These are phyloP conservation scores for Fusarium buxicola DNA, from an alignment of 2,329 filamentous ascomycete species.

Conservation along the genomic window DNA sequence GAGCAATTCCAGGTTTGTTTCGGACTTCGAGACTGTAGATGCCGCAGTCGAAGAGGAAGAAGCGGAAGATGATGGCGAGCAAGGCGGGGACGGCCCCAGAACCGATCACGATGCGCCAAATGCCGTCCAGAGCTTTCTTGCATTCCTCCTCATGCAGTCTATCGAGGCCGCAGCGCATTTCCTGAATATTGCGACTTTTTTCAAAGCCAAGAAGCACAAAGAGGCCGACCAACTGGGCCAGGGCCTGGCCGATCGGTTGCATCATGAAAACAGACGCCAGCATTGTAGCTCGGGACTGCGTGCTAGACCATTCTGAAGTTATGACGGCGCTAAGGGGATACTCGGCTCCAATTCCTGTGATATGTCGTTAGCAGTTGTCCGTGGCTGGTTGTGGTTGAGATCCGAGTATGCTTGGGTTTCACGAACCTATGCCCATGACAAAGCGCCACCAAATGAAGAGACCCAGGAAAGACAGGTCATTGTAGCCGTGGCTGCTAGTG, in stretches of 20 bases:
- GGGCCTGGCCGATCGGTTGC: conserved; percentile 75
- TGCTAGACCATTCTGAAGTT: conserved; percentile 73
- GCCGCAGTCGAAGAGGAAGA: conserved; percentile 74
- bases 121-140: conserved; percentile 64
- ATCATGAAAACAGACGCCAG: conserved; percentile 75
- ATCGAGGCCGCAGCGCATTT: conserved; percentile 62
- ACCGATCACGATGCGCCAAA: conserved; percentile 76
- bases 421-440: conserved; percentile 64
- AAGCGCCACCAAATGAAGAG: conserved; percentile 67
- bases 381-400: conserved; percentile 12
- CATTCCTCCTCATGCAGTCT: conserved; percentile 58
- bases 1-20: conserved; percentile 68
- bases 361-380: conserved; percentile 17
- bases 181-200: conserved; percentile 55
- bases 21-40: conserved; percentile 74
- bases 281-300: conserved; percentile 74
- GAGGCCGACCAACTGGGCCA: conserved; percentile 71
- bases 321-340: conserved; percentile 76
- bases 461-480: conserved; percentile 62
- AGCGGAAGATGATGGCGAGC: conserved; percentile 73
- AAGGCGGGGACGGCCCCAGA: conserved; percentile 73
- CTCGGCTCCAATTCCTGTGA: conserved; percentile 71
- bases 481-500: conserved; percentile 63
- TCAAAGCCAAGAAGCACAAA: conserved; percentile 62
- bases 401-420: not conserved